Percentiles rank a stretch among this genome's conserved stretches.
These are phyloP conservation scores for Annulohypoxylon stygium DNA, from an alignment of 495 filamentous ascomycete genomes.

Conservation along the genomic window DNA sequence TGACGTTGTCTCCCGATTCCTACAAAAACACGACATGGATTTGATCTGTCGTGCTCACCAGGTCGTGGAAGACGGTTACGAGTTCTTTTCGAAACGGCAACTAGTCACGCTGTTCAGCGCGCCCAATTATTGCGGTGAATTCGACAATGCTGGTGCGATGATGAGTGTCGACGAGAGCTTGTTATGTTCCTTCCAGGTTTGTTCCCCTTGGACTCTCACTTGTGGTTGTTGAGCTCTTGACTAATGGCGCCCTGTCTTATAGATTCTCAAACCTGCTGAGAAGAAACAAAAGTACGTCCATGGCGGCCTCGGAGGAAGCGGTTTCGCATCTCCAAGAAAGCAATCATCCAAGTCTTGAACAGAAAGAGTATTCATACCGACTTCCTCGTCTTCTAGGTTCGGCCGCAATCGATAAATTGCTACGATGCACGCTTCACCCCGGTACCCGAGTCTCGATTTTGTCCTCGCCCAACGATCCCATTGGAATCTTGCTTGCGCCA, in stretches of 20 bases:
- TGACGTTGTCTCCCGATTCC: constrained; percentile 97
- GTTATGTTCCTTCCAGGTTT: constrained; percentile 98
- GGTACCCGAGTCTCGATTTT: constrained; percentile 46
- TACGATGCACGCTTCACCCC: constrained; percentile 41
- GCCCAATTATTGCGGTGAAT: constrained; percentile 99
- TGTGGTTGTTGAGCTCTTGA: background rate
- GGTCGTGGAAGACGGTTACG: constrained; percentile 98
- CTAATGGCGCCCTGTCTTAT: constrained; percentile 19
- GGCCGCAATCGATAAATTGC: constrained; percentile 83
- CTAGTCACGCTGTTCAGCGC: constrained; percentile 98
- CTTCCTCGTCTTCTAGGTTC: constrained; percentile 92
- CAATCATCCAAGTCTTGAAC: constrained; percentile 81
- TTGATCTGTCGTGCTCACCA: constrained; percentile 99
- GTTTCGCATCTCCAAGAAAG: constrained; percentile 91
- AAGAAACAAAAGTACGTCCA: constrained; percentile 99
- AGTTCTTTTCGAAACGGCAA: constrained; percentile 99
- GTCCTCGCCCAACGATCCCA: constrained; percentile 46
- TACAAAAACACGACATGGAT: constrained; percentile 99
- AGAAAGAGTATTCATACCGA: constrained; percentile 78
- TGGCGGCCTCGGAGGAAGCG: constrained; percentile 87
- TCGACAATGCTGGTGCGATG: constrained; percentile 99
- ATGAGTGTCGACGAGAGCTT: constrained; percentile 99
- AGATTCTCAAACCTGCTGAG: constrained; percentile 99
- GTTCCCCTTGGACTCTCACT: constrained; percentile 45
- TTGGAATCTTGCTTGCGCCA: constrained; percentile 32